Conservation (phyloP, 2,329 filamentous ascomycete genomes). For the Blastomyces emzantsi region DNA sequence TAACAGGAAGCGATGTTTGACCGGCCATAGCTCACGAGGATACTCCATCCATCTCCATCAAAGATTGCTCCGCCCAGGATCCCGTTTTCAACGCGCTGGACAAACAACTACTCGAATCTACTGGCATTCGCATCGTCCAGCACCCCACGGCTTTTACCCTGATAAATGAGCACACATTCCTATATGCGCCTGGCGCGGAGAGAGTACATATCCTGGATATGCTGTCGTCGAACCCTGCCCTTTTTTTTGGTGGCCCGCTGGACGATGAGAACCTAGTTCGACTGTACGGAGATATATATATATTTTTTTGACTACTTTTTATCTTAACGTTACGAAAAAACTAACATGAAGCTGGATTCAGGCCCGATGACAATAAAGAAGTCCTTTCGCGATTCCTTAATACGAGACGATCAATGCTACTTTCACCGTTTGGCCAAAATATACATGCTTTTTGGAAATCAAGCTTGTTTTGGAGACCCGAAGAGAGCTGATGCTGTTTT, state of each 20-base stretch:
- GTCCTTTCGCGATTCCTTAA: conserved; percentile 19
- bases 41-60: conserved; percentile 23
- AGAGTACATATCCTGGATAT: conserved; percentile 45
- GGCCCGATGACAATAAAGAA: conserved; percentile 19
- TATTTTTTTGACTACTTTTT: not conserved
- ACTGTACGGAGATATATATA: conserved; percentile 3
- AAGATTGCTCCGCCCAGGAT: conserved; percentile 45
- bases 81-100: conserved; percentile 46
- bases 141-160: conserved; percentile 46
- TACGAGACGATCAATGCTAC: conserved; percentile 19
- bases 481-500: conserved; percentile 10
- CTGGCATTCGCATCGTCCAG: conserved; percentile 31
- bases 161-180: conserved; percentile 43
- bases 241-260: conserved; percentile 49
- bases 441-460: conserved; percentile 33
- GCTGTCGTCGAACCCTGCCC: conserved; percentile 40
- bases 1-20: conserved; percentile 4
- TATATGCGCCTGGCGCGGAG: conserved; percentile 53
- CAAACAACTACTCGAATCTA: conserved; percentile 27
- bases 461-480: conserved; percentile 25
- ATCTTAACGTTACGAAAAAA: not conserved
- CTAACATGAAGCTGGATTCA: not conserved
- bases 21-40: not conserved
- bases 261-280: conserved; percentile 16
- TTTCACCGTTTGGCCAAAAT: conserved; percentile 26